Conservation (phyloP, 306 rosid genomes). For the Fragaria vesca region DNA sequence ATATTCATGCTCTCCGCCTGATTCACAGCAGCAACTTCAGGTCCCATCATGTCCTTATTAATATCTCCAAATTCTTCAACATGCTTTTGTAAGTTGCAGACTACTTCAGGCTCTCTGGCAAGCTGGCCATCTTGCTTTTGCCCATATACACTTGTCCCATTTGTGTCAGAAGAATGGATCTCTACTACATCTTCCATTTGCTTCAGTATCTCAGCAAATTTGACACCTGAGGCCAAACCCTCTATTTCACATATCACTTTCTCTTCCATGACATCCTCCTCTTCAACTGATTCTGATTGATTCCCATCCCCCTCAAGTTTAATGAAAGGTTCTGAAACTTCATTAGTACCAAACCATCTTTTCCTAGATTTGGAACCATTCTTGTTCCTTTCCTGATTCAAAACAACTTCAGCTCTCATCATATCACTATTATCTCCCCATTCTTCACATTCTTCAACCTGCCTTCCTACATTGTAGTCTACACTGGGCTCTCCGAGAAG, state of each 20-base stretch:
- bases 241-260: conserved; percentile 39
- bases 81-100: conserved; percentile 29
- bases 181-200: conserved; percentile 37
- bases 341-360: conserved; percentile 34
- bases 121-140: conserved; percentile 33
- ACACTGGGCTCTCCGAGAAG: conserved; percentile 31
- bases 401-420: conserved; percentile 39
- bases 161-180: conserved; percentile 21
- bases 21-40: conserved; percentile 34
- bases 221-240: conserved; percentile 38
- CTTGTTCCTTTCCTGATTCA: conserved; percentile 36
- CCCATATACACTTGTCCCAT: conserved; percentile 29
- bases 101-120: conserved; percentile 33
- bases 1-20: conserved; percentile 37
- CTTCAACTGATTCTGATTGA: conserved; percentile 33
- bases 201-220: conserved; percentile 32
- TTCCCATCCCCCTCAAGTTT: conserved; percentile 40
- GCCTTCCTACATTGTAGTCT: conserved; percentile 30
- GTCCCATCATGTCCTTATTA: conserved; percentile 28
- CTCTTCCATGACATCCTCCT: conserved; percentile 36
- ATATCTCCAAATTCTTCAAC: conserved; percentile 41
- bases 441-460: conserved; percentile 48
- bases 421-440: conserved; percentile 27
- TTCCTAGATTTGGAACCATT: conserved; percentile 41
- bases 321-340: conserved; percentile 40